Conservation (phyloP, 306 rosid genomes). For the Quercus cerris region DNA sequence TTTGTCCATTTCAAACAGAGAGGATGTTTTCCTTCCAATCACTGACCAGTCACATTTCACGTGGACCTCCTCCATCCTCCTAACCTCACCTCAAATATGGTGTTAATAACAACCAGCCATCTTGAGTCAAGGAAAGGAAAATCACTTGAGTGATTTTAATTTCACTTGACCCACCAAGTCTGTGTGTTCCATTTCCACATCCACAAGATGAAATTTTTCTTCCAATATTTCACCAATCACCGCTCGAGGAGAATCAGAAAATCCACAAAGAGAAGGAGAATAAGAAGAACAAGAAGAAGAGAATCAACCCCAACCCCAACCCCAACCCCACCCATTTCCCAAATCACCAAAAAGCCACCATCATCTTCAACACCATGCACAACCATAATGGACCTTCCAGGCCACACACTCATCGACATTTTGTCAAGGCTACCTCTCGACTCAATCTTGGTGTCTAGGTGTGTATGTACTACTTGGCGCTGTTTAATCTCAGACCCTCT, state of each 20-base stretch:
- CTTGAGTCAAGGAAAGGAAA: no score
- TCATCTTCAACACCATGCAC: not conserved
- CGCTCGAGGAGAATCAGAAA: not conserved
- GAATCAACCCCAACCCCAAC: not conserved
- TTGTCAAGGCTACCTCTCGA: conserved; percentile 7
- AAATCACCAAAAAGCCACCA: not conserved
- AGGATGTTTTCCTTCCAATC: no score
- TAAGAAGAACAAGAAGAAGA: not conserved
- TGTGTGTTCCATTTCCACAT: no score
- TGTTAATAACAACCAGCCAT: no score
- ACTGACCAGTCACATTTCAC: no score
- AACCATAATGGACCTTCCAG: conserved; percentile 1
- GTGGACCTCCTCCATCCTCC: no score
- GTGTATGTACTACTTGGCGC: conserved; percentile 4
- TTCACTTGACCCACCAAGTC: no score
- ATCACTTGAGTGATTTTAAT: no score
- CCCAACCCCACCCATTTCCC: no score
- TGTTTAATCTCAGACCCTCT: conserved; percentile 1
- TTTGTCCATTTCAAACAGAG: no score
- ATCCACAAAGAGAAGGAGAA: no score
- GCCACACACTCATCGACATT: not conserved
- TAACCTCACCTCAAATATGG: no score
- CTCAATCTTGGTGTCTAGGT: conserved; percentile 8
- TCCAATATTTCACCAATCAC: not conserved
- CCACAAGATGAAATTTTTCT: not conserved